Base-by-base conservation (phyloP, 2,329 filamentous ascomycete species). In the Clonostachys rosea region DNA sequence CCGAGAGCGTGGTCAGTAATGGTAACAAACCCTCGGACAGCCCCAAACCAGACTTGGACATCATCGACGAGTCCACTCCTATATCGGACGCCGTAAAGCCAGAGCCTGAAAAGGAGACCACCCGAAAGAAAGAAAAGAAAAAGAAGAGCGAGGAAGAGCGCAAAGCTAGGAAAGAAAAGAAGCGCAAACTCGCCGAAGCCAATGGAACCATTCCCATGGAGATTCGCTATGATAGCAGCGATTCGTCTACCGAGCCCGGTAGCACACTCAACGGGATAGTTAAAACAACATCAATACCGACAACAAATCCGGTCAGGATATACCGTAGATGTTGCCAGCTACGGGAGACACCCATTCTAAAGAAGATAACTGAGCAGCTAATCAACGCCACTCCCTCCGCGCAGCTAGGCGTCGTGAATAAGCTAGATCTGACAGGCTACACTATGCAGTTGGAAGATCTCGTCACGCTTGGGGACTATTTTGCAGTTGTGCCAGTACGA, bases 261-360 rank as follows among this genome's bases (percentile, higher is more conserved):
- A 41, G 43, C 8, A 47, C 54, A 49, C 45, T 52, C 52, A 48
- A 55, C 3, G 52, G 46, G 34, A 46, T 43, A 12, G 51, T 59
- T 16, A 65, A 57, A 46, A 60, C 59, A 20, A 59, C 57, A 33
- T 54, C 56, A 8, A 55, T 80, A 44, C 91, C 92, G 0, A 96
- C 92, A 0, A 95, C 87, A 2, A 94, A 96, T 60, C 92, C 94
- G 3, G 82, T 91, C 13, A 81, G 92, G 49, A 95, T 99, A 58
- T 99, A 99, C 65, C 81, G 92, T 54, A 79, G 94, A 60, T 97
- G 94, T 63, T 97, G 94, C 62, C 92, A 97, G 61, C 72, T 99
- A 33, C 82, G 94, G 49, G 94, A 97, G 67, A 95, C 91, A 0
- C 89, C 91, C 0, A 91, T 96, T 45, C 72, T 97, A 17, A 95